Conservation (phyloP, 1,139 yeast species). For the Pichia terricola region DNA sequence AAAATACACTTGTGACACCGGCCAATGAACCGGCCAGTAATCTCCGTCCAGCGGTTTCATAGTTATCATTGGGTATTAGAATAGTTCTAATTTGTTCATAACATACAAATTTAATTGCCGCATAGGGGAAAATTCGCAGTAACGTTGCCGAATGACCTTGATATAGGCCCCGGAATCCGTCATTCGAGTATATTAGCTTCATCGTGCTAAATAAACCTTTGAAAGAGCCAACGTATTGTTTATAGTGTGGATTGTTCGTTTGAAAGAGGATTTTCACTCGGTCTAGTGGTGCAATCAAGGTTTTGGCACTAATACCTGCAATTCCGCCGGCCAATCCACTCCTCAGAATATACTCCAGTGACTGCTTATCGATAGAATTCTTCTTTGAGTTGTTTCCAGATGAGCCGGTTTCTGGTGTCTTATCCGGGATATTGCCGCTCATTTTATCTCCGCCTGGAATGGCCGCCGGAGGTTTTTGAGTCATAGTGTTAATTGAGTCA, state of each 20-base stretch:
- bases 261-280: constrained; percentile 91
- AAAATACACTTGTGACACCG: constrained; percentile 77
- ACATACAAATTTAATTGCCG: constrained; percentile 95
- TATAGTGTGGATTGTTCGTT: constrained; percentile 85
- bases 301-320: constrained; percentile 93
- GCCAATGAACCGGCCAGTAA: constrained; percentile 85
- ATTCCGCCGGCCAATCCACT: constrained; percentile 93
- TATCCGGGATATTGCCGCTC: background rate
- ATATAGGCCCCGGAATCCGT: constrained; percentile 77
- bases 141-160: constrained; percentile 96
- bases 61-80: constrained; percentile 61
- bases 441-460: background rate
- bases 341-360: constrained; percentile 66
- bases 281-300: constrained; percentile 91
- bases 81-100: constrained; percentile 84
- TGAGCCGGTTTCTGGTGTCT: constrained; percentile 3
- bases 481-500: too few relatives aligned
- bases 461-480: background rate
- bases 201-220: constrained; percentile 71
- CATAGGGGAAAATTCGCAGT: constrained; percentile 88
- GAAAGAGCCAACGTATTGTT: constrained; percentile 71
- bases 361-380: constrained; percentile 45
- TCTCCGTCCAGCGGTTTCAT: constrained; percentile 76
- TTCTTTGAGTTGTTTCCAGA: constrained; percentile 6
- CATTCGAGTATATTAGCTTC: constrained; percentile 49